These are phyloP conservation scores for Torulaspora maleeae DNA, from an alignment of 805 yeast genomes.

Conservation along the genomic window DNA sequence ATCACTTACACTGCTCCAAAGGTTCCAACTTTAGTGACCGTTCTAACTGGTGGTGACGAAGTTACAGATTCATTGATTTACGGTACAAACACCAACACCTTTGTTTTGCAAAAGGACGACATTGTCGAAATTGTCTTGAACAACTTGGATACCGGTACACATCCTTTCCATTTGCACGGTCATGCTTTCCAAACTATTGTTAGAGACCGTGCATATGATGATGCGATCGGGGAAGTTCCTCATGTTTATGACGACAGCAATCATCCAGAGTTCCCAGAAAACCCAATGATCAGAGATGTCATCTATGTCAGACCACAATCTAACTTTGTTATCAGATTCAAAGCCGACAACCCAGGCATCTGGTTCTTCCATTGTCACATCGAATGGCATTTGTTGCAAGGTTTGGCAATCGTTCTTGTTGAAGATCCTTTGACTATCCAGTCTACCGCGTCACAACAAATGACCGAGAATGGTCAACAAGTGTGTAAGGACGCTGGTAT, in stretches of 20 bases:
- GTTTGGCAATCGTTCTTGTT: constrained; percentile 71
- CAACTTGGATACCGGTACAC: constrained; percentile 85
- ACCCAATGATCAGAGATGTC: constrained; percentile 83
- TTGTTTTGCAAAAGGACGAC: constrained; percentile 52
- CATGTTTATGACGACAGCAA: constrained; percentile 54
- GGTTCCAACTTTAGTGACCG: constrained; percentile 82
- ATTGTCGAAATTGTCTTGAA: constrained; percentile 78
- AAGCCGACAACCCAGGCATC: constrained; percentile 94
- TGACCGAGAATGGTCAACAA: constrained; percentile 56
- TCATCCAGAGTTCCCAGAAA: constrained; percentile 53
- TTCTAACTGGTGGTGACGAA: constrained; percentile 61
- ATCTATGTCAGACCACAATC: constrained; percentile 78
- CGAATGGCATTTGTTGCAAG: constrained; percentile 97
- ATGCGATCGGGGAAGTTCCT: constrained; percentile 48
- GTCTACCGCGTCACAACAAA: constrained; percentile 45
- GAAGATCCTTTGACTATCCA: constrained; percentile 80
- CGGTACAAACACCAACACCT: constrained; percentile 76
- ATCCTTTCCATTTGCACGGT: constrained; percentile 98
- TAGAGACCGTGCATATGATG: constrained; percentile 59
- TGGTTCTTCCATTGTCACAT: constrained; percentile 99
- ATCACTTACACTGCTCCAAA: constrained; percentile 72
- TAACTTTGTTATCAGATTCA: constrained; percentile 78
- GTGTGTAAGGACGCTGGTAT: constrained; percentile 58
- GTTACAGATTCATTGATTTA: constrained; percentile 52
- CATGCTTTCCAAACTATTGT: constrained; percentile 73